Conservation (phyloP, 2,329 filamentous ascomycete genomes). For the Plectosphaerella sp. region DNA sequence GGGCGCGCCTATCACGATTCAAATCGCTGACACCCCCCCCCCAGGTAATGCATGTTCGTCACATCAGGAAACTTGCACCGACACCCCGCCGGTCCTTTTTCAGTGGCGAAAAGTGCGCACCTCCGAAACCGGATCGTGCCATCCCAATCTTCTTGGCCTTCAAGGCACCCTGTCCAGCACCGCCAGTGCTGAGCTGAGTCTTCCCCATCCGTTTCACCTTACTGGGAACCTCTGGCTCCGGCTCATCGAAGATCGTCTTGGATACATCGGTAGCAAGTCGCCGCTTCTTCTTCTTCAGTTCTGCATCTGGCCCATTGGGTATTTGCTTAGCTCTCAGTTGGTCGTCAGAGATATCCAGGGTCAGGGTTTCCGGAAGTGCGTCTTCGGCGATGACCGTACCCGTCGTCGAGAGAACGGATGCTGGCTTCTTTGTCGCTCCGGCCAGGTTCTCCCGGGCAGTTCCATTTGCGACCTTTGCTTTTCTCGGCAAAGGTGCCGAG, state of each 20-base stretch:
- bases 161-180: slow-evolving; percentile 9
- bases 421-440: slow-evolving; percentile 21
- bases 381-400: background rate
- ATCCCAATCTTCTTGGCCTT: slow-evolving; percentile 31
- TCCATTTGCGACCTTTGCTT: too few species aligned
- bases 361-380: slow-evolving; percentile 17
- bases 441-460: slow-evolving; percentile 18
- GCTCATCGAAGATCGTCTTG: slow-evolving; percentile 68
- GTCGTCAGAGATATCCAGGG: slow-evolving; percentile 22
- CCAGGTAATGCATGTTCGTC: slow-evolving; percentile 1
- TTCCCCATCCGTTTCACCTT: slow-evolving; percentile 27
- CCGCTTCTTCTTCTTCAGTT: slow-evolving; percentile 64
- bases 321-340: slow-evolving; percentile 14
- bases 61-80: slow-evolving; percentile 56
- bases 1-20: too few species aligned
- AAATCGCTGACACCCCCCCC: too few species aligned
- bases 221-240: slow-evolving; percentile 41
- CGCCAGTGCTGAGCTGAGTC: slow-evolving; percentile 16
- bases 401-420: slow-evolving; percentile 7
- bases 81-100: slow-evolving; percentile 65
- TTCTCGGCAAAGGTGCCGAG: background rate
- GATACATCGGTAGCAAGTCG: slow-evolving; percentile 62
- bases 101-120: slow-evolving; percentile 62
- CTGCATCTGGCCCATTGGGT: slow-evolving; percentile 17
- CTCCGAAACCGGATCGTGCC: slow-evolving; percentile 44